Conservation (phyloP, 345 rosid genomes). For the Cochlearia excelsa region DNA sequence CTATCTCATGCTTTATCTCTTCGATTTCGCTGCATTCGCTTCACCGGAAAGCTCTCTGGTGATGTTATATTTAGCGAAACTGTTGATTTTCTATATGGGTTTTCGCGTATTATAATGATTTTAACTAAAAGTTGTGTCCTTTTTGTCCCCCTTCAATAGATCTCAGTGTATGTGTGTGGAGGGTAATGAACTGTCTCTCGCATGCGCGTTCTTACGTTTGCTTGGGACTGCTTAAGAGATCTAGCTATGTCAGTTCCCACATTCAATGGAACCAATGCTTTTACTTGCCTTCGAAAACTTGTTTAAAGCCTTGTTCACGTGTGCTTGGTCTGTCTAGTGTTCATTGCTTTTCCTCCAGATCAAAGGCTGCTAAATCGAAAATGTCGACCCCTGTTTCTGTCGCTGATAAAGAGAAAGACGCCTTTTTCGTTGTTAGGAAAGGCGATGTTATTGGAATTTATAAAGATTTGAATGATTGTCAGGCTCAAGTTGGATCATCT, state of each 20-base stretch:
- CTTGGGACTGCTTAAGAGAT: slow-evolving; percentile 42
- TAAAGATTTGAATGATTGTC: slow-evolving; percentile 63
- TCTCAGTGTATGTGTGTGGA: not conserved
- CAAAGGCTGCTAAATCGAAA: slow-evolving; percentile 29
- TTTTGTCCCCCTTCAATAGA: not conserved
- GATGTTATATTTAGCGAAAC: no score
- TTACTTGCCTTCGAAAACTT: slow-evolving; percentile 26
- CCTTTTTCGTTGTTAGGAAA: slow-evolving; percentile 80
- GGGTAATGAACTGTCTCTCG: slow-evolving; percentile 53
- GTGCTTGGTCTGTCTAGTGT: slow-evolving; percentile 38
- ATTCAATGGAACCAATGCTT: slow-evolving; percentile 34
- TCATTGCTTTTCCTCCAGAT: slow-evolving; percentile 51
- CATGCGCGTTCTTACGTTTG: slow-evolving; percentile 53
- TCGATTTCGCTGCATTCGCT: slow-evolving; percentile 5
- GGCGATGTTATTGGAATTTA: slow-evolving; percentile 80
- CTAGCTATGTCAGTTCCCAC: slow-evolving; percentile 34
- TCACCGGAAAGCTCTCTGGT: no score
- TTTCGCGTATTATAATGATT: not conserved
- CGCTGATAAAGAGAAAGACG: slow-evolving; percentile 55
- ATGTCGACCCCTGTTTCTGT: slow-evolving; percentile 30
- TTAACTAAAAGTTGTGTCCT: not conserved
- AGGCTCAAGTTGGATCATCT: slow-evolving; percentile 83
- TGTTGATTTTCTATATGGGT: not conserved
- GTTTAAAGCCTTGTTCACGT: slow-evolving; percentile 26
- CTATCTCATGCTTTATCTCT: slow-evolving; percentile 6